Evolutionary conservation across 192 early-diverging fungal species (phyloP), one percentile per base, ranked within the genome.

Genomic region (Jimgerdemannia lactiflua): DNA sequence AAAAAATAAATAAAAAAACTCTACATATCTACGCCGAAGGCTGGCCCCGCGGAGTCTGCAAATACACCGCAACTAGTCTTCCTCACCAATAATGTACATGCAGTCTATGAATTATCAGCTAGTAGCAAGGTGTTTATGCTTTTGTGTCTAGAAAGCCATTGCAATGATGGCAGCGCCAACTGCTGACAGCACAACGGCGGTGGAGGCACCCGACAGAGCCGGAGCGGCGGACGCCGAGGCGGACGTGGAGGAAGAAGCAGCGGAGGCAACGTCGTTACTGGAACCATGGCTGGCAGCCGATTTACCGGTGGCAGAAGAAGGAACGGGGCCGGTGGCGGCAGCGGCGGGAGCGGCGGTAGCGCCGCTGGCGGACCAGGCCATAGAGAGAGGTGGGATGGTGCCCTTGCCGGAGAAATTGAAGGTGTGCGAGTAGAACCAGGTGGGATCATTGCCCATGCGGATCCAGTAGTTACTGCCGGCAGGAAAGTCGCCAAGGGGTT

Each of bases 321-420:
- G 49, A 54, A 54, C 49, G 11, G 49, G 49, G 14, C 0, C 2
- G 6, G 14, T 1, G 49, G 8, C 49, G 49, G 14, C 49, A 14
- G 8, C 49, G 14, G 49, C 44, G 4, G 74, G 65, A 4, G 84
- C 76, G 20, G 77, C 67, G 40, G 77, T 72, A 69, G 75, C 73
- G 19, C 77, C 70, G 39, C 41, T 81, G 59, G 43, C 78, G 49
- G 54, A 18, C 42, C 4, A 76, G 74, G 75, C 77, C 54, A 43
- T 40, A 59, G 39, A 59, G 29, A 65, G 70, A 11, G 81, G 71
- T 39, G 83, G 80, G 11, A 75, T 81, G 10, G 75, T 67, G 41
- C 72, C 71, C 78, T 20, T 68, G 40, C 67, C 67, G 6, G 7
- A 9, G 18, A 68, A 41, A 9, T 7, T 68, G 18, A 68, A 68